Conservation (phyloP, 2,329 filamentous ascomycete genomes). For the Elsinoe batatas region DNA sequence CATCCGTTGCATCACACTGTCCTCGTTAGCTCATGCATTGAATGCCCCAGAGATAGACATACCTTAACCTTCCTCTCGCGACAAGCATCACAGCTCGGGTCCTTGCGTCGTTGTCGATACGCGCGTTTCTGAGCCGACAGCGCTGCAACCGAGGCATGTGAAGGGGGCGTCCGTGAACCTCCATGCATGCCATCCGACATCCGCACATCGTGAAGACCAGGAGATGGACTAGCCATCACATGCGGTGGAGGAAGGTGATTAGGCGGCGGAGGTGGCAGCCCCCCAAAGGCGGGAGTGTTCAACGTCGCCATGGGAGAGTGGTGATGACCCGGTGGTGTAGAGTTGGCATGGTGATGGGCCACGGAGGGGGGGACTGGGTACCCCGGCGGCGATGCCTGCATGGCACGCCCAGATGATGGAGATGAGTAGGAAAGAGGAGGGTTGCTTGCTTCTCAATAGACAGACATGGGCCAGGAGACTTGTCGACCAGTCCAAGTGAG, state of each 20-base stretch:
- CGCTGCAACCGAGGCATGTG: conserved; percentile 37
- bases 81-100: conserved; percentile 95
- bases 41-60: conserved; percentile 13
- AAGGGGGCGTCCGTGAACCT: conserved; percentile 28
- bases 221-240: neutral
- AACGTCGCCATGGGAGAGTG: conserved; percentile 4
- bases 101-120: conserved; percentile 88
- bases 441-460: neutral
- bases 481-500: neutral
- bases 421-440: neutral
- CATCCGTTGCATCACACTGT: conserved; percentile 93
- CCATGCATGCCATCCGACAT: conserved; percentile 9
- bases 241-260: neutral
- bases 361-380: conserved; percentile 2
- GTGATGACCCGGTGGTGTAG: neutral
- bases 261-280: neutral
- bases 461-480: neutral
- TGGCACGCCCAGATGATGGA: neutral
- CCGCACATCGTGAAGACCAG: conserved; percentile 1
- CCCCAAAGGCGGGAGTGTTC: conserved; percentile 7
- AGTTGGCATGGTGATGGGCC: neutral
- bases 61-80: conserved; percentile 67
- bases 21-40: conserved; percentile 13
- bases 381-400: conserved; percentile 10
- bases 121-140: conserved; percentile 77